A percentile compares a stretch with the other conserved stretches of the same genome.
Evolutionary conservation across 306 rosid species (phyloP).

Genomic region (Begonia fuchsioides): DNA sequence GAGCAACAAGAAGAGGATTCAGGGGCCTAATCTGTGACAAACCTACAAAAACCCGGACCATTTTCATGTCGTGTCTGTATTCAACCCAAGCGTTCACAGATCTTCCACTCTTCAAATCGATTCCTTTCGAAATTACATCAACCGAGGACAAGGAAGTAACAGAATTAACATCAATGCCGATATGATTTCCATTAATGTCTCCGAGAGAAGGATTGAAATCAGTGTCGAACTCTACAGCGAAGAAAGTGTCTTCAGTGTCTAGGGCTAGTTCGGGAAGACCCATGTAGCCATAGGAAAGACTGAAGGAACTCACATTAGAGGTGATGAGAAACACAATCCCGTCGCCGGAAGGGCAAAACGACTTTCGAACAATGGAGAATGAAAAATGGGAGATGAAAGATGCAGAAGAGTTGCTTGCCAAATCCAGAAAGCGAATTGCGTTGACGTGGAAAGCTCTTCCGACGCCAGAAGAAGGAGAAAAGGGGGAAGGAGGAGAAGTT

Average conservation of each 20-base stretch:
- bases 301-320: constrained; percentile 21
- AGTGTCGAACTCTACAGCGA: constrained; percentile 74
- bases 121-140: constrained; percentile 33
- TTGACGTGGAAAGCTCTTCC: constrained; percentile 56
- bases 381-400: too few species aligned
- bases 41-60: constrained; percentile 51
- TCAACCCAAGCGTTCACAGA: constrained; percentile 57
- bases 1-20: constrained; percentile 37
- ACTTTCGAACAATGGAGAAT: constrained; percentile 46
- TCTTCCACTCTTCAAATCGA: constrained; percentile 46
- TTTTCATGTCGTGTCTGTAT: constrained; percentile 36
- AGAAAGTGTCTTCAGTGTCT: constrained; percentile 19
- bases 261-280: constrained; percentile 37
- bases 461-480: constrained; percentile 17
- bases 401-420: constrained; percentile 30
- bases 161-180: too few species aligned
- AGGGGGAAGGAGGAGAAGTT: constrained; percentile 13
- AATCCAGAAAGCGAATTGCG: constrained; percentile 69
- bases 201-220: constrained; percentile 44
- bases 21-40: constrained; percentile 36
- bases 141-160: constrained; percentile 39
- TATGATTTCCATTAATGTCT: constrained; percentile 53
- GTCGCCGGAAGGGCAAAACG: constrained; percentile 39
- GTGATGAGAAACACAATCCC: constrained; percentile 61
- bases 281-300: constrained; percentile 29